These are phyloP conservation scores for Backusella tuberculispora DNA, from an alignment of 192 early-diverging fungal species.

Conservation along the genomic window DNA sequence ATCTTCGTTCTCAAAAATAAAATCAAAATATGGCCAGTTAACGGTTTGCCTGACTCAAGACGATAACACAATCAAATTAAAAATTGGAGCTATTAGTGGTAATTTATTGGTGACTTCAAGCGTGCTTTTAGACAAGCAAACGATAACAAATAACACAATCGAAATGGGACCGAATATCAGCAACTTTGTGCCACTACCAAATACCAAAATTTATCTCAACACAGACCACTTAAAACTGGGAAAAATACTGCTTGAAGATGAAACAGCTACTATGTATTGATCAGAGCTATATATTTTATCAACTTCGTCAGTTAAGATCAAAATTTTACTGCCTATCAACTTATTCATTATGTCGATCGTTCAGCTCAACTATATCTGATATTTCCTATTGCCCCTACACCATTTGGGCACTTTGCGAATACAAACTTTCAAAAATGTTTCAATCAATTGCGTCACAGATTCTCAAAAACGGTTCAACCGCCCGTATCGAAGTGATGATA, in stretches of 20 bases:
- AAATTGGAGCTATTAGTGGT: no score
- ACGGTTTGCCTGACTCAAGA: no score
- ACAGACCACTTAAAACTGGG: background rate
- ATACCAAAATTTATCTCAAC: background rate
- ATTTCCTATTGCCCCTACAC: no score
- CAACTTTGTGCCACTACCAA: background rate
- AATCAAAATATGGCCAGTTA: no score
- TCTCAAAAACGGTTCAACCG: no score
- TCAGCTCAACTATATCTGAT: background rate
- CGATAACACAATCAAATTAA: no score
- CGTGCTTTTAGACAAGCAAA: background rate
- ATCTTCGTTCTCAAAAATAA: no score
- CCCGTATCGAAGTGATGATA: background rate
- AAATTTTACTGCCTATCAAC: slow-evolving; percentile 7
- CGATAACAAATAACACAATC: background rate
- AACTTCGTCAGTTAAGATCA: slow-evolving; percentile 13
- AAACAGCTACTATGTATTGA: background rate
- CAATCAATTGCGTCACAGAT: no score
- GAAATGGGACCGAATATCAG: background rate
- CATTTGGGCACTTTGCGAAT: no score
- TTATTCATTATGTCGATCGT: background rate
- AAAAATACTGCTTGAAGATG: slow-evolving; percentile 4
- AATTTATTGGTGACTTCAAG: no score
- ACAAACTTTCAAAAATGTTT: no score
- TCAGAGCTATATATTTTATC: background rate